Evolutionary conservation across 805 yeast species (phyloP).

Genomic region (Candida alai): DNA sequence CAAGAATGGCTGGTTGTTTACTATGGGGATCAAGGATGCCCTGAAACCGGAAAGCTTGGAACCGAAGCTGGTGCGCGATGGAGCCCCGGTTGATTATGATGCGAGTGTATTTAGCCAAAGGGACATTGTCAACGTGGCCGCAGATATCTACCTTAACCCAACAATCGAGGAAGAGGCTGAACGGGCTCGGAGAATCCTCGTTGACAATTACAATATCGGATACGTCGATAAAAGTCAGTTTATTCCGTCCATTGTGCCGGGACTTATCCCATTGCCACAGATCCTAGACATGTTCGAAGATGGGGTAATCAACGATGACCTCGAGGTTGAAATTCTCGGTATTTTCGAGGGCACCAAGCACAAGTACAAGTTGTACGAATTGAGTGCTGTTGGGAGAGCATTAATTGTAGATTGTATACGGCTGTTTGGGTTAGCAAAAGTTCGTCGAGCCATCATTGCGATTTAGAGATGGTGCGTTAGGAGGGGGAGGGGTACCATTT

Average conservation of each 20-base stretch:
- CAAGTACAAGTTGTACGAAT: slow-evolving; percentile 21
- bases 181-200: slow-evolving; percentile 12
- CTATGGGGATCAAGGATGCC: slow-evolving; percentile 15
- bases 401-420: slow-evolving; percentile 41
- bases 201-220: slow-evolving; percentile 11
- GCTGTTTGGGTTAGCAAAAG: slow-evolving; percentile 38
- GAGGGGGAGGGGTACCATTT: neutral
- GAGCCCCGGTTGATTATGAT: slow-evolving; percentile 11
- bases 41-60: slow-evolving; percentile 7
- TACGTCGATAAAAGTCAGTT: no score
- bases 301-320: slow-evolving; percentile 18
- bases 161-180: slow-evolving; percentile 18
- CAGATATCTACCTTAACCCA: slow-evolving; percentile 14
- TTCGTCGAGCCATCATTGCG: slow-evolving; percentile 14
- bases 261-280: slow-evolving; percentile 47
- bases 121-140: slow-evolving; percentile 17
- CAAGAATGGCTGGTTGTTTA: slow-evolving; percentile 29
- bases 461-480: neutral
- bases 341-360: neutral
- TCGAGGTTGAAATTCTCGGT: slow-evolving; percentile 12
- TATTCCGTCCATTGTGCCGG: slow-evolving; percentile 47
- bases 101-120: slow-evolving; percentile 8
- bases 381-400: slow-evolving; percentile 19
- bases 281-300: slow-evolving; percentile 30
- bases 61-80: slow-evolving; percentile 13